phyloP scores from a whole-genome alignment of 78 protist genomes.

The slime mould (Dictyostelium discoideum) region DNA sequence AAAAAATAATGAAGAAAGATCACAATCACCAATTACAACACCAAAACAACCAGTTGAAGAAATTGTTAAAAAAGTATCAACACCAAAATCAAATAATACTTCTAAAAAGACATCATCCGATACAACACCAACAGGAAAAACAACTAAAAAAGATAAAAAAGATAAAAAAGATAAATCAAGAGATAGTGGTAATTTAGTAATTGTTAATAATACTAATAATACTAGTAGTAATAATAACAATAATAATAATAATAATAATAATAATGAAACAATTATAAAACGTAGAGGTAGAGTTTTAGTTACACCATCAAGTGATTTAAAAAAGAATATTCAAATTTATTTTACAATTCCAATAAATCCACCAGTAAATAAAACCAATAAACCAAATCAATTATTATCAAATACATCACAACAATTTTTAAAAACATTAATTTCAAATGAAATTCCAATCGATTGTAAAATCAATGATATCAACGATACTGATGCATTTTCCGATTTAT shows the following conservation, averaged over 20 bases:
- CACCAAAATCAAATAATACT: not conserved
- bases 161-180: constrained; percentile 2
- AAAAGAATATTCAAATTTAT: constrained; percentile 33
- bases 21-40: not conserved
- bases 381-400: constrained; percentile 1
- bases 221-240: not conserved
- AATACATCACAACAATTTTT: not conserved
- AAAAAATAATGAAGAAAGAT: not conserved
- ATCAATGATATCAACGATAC: not conserved
- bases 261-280: not conserved
- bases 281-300: constrained; percentile 16
- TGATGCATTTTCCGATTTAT: not conserved
- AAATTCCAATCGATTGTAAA: not conserved
- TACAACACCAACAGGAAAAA: not conserved
- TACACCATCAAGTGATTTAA: constrained; percentile 6
- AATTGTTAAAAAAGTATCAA: not conserved
- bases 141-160: not conserved
- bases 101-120: not conserved
- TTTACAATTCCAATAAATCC: constrained; percentile 42
- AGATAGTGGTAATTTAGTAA: not conserved
- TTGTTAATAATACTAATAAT: not conserved
- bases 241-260: not conserved
- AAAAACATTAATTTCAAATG: not conserved
- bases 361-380: not conserved
- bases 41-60: not conserved